Percentiles rank a stretch among this genome's conserved stretches.
Conservation (phyloP, 192 early-diverging fungal genomes). For the Helicostylum pulchrum region DNA sequence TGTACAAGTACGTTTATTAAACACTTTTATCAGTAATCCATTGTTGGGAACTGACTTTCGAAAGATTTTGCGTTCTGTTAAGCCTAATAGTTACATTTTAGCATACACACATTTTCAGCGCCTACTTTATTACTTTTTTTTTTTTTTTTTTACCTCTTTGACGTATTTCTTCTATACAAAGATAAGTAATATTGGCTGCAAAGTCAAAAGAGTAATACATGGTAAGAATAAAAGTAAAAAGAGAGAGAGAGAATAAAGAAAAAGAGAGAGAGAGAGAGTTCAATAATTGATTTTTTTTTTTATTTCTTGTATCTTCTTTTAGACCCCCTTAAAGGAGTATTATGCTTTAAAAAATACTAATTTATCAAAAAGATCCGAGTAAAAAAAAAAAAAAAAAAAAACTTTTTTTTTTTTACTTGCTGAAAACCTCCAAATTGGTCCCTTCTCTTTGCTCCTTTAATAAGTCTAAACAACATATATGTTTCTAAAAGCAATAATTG, state of each 20-base stretch:
- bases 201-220: slow-evolving; percentile 29
- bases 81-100: no score
- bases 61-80: slow-evolving; percentile 30
- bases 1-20: slow-evolving; percentile 21
- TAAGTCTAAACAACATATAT: no score
- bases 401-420: no score
- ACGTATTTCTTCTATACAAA: slow-evolving; percentile 28
- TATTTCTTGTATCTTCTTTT: neutral
- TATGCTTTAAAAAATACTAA: no score
- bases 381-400: no score
- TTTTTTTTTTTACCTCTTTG: no score
- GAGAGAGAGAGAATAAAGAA: slow-evolving; percentile 1
- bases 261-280: neutral
- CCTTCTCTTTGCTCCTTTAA: no score
- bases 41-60: slow-evolving; percentile 32
- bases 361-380: no score
- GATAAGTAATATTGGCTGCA: slow-evolving; percentile 11
- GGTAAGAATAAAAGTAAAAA: neutral
- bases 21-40: slow-evolving; percentile 30
- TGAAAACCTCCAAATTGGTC: no score
- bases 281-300: neutral
- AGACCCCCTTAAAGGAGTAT: neutral
- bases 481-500: no score
- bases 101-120: no score
- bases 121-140: no score